Base-by-base conservation (phyloP, 108 stramenopile genomes). In the Chaetoceros muelleri region DNA sequence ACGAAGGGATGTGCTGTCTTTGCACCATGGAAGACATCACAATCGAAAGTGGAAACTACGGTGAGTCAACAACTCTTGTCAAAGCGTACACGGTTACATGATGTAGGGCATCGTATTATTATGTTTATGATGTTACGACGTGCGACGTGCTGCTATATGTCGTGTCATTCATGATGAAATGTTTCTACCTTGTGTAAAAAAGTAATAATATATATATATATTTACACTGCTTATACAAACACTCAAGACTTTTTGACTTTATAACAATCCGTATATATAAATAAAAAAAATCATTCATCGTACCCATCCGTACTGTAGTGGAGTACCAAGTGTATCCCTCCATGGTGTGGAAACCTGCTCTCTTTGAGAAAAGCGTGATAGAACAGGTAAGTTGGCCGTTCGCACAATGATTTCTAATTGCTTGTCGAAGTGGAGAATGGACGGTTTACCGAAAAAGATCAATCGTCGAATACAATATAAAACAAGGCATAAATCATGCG, bases 1-100 rank as follows among this genome's bases (percentile, higher is more conserved):
- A 64, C 27, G 78, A 79, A 48, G 86, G 80, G 24, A 72, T 84
- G 70, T 59, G 55, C 47, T 87, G 86, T 48, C 69, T 78, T 1
- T 69, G 67, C 46, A 84, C 83, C 2, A 84, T 84, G 78, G 90
- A 91, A 54, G 85, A 87, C 60, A 91, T 91, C 45, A 82, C 84
- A 0, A 64, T 64, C 25, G 80, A 79, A 70, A 75, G 79, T 64
- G 67, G 69, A 58, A 90, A 90, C 60, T 90, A 90, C 45, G 82
- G 77, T 73, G 65, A 61, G 78, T 62, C n/a, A n/a, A n/a, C n/a
- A 3, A 17, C 44, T 29, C n/a, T n/a, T n/a, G n/a, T n/a, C n/a
- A n/a, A n/a, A n/a, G n/a, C n/a, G n/a, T n/a, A n/a, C n/a, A n/a
- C n/a, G n/a, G n/a, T n/a, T n/a, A n/a, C n/a, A n/a, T n/a, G n/a